Conservation (phyloP, 176 grass and related monocot species). For the Ensete ventricosum region DNA sequence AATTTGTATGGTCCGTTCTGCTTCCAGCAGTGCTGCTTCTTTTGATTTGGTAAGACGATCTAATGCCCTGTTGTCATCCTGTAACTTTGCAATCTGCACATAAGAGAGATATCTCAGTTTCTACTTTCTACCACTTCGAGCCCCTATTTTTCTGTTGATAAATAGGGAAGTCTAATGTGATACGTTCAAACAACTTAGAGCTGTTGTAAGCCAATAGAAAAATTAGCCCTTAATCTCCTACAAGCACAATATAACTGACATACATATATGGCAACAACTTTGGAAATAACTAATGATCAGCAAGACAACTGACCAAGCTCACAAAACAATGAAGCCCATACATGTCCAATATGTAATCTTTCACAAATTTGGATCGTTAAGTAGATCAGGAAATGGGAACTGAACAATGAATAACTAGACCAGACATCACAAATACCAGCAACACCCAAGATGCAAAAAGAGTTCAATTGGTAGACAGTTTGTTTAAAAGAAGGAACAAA, state of each 20-base stretch:
- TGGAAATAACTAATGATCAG: background rate
- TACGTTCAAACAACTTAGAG: background rate
- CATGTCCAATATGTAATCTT: no score
- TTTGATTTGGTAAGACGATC: slow-evolving; percentile 97
- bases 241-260: background rate
- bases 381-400: background rate
- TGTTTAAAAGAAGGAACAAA: background rate
- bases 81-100: slow-evolving; percentile 68
- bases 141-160: background rate
- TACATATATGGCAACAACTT: background rate
- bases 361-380: background rate
- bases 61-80: slow-evolving; percentile 91
- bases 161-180: background rate
- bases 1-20: slow-evolving; percentile 83
- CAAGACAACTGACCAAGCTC: background rate
- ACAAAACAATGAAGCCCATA: background rate
- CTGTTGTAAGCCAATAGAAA: background rate
- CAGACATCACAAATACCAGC: background rate
- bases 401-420: background rate
- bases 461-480: background rate
- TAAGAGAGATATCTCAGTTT: background rate
- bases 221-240: background rate
- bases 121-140: no score
- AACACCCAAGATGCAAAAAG: background rate
- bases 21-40: slow-evolving; percentile 82